These are phyloP conservation scores for Scolecobasidium constrictum DNA, from an alignment of 2,329 filamentous ascomycete genomes.

Conservation along the genomic window DNA sequence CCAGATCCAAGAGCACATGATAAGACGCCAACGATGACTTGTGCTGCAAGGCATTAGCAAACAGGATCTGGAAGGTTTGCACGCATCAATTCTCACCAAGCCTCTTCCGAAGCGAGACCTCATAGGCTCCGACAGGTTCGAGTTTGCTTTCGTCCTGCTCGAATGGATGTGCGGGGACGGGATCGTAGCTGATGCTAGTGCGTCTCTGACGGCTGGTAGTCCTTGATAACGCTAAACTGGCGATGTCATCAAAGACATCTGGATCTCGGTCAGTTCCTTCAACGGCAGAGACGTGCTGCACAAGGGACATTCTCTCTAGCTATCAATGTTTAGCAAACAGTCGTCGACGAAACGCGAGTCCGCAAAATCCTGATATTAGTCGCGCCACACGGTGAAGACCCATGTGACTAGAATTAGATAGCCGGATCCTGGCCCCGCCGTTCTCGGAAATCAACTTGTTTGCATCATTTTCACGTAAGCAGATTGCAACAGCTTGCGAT, in stretches of 20 bases:
- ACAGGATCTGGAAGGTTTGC: too few relatives aligned
- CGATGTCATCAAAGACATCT: slow-evolving; percentile 20
- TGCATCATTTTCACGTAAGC: too few relatives aligned
- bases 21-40: slow-evolving; percentile 23
- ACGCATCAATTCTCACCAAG: too few relatives aligned
- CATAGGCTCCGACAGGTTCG: neutral
- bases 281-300: slow-evolving; percentile 39
- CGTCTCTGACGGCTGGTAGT: slow-evolving; percentile 18
- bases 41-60: too few relatives aligned
- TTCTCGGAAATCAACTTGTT: too few relatives aligned
- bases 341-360: too few relatives aligned
- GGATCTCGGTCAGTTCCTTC: slow-evolving; percentile 37
- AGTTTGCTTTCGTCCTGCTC: slow-evolving; percentile 3
- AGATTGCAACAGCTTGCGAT: too few relatives aligned
- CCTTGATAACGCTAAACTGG: slow-evolving; percentile 24
- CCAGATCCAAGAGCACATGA: slow-evolving; percentile 28
- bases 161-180: slow-evolving; percentile 14
- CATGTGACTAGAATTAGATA: too few relatives aligned
- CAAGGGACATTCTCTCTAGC: slow-evolving; percentile 33
- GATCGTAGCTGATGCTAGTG: slow-evolving; percentile 29
- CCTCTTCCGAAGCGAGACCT: slow-evolving; percentile 15
- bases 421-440: too few relatives aligned
- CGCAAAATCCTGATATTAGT: too few relatives aligned
- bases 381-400: too few relatives aligned
- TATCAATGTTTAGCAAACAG: neutral